phyloP scores from a whole-genome alignment of 805 yeast genomes.

The Priceomyces carsonii region DNA sequence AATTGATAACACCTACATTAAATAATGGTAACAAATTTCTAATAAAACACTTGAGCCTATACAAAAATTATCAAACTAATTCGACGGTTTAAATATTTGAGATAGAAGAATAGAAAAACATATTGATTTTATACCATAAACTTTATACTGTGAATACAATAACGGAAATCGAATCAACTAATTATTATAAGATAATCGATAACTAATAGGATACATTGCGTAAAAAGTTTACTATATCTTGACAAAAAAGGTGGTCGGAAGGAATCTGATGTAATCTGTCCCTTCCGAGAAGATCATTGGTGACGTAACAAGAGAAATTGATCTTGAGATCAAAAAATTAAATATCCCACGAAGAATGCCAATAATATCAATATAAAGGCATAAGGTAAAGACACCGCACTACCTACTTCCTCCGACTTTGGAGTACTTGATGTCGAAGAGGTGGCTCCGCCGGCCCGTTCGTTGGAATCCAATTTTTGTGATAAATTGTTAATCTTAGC shows the following conservation, averaged over 20 bases:
- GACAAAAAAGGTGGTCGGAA: too few species aligned
- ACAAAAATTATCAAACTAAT: background rate
- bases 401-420: slow-evolving; percentile 29
- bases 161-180: slow-evolving; percentile 2
- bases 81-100: background rate
- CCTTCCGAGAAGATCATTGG: too few species aligned
- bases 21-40: too few species aligned
- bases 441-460: slow-evolving; percentile 18
- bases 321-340: slow-evolving; percentile 57
- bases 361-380: slow-evolving; percentile 48
- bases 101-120: slow-evolving; percentile 2
- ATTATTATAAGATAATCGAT: too few species aligned
- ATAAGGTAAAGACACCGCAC: slow-evolving; percentile 55
- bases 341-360: slow-evolving; percentile 71
- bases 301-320: too few species aligned
- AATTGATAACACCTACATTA: too few species aligned
- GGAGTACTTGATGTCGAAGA: slow-evolving; percentile 13
- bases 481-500: slow-evolving; percentile 44
- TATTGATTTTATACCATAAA: slow-evolving; percentile 2
- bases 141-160: slow-evolving; percentile 1
- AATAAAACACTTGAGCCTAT: too few species aligned
- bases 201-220: too few species aligned
- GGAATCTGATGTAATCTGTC: too few species aligned
- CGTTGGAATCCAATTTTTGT: slow-evolving; percentile 47
- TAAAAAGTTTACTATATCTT: too few species aligned